Evolutionary conservation across 202 grass and related monocot genomes (phyloP), one percentile per base, ranked within the genome.

Genomic region (Schoenoplectus tabernaemontani): DNA sequence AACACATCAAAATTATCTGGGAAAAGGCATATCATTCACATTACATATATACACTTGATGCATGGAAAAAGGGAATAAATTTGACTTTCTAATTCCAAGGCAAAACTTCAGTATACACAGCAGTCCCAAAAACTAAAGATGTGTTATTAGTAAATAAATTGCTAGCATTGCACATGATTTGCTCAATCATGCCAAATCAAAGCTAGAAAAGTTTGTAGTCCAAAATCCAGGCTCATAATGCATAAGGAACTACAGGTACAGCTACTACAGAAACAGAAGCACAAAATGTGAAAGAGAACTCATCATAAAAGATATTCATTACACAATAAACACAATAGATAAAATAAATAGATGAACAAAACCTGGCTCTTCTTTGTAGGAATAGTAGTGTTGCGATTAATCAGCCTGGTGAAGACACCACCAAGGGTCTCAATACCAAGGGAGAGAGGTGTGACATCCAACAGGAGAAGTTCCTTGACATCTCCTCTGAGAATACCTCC

Each of bases 361-460:
- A 87, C 94, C 87, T 93, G 91, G 43, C 94, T 97, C 83, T 93
- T 93, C 84, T 93, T 97, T 34, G 94, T 97, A 67, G 94, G 94
- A 71, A 97, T 97, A 62, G 91, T 97, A 59, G 94, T 97, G 84
- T 97, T 97, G 82, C 94, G 84, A 83, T 74, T 97, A 72, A 97
- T 97, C 39, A 97, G 71, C 77, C 91, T 91, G n/a, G 91, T 97
- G 62, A 97, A 97, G 42, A 97, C 92, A 78, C 94, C 91, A 23
- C 94, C 94, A 26, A 97, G 94, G n/a, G 94, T 93, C 65, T 93
- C 94, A 46, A 97, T 93, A 85, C 91, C 91, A 72, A 97, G 93
- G 60, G 93, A 97, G 47, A 97, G 87, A 4, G 93, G 93, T 58
- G 93, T 97, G 34, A 97, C 89, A 87, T 97, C 93, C 64, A 97